These are phyloP conservation scores for Neurospora discreta DNA, from an alignment of 495 filamentous ascomycete genomes.

Conservation along the genomic window DNA sequence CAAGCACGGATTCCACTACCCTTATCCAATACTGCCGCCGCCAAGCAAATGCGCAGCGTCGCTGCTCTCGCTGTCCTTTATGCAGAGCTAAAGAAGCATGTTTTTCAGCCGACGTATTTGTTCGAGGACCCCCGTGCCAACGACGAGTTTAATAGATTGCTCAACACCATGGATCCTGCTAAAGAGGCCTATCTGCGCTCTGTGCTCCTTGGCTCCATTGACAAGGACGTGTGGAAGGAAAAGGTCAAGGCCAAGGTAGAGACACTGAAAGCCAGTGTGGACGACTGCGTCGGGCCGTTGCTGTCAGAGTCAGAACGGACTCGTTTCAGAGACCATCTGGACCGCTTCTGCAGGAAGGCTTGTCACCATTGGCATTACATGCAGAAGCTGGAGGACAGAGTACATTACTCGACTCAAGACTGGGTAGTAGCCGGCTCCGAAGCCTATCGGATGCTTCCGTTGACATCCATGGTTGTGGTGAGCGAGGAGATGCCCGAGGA, in stretches of 20 bases:
- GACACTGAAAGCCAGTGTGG: background rate
- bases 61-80: conserved; percentile 9
- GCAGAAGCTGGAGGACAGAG: conserved; percentile 1
- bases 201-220: conserved; percentile 5
- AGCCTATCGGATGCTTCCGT: background rate
- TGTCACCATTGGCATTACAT: conserved; percentile 1
- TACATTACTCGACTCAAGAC: background rate
- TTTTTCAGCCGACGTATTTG: conserved; percentile 16
- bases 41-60: conserved; percentile 16
- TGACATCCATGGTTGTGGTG: background rate
- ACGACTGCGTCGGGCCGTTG: background rate
- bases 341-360: background rate
- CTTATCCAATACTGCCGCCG: conserved; percentile 3
- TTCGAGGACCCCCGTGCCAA: background rate
- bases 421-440: background rate
- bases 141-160: background rate
- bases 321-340: background rate
- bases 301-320: background rate
- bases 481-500: background rate
- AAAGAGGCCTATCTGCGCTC: conserved; percentile 8
- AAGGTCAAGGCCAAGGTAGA: background rate
- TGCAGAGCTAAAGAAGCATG: background rate
- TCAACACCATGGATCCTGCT: conserved; percentile 3
- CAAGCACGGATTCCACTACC: conserved; percentile 8
- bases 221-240: background rate